Evolutionary conservation across 495 filamentous ascomycete genomes (phyloP), one percentile per base, ranked within the genome.

Genomic region (Talaromyces liani): DNA sequence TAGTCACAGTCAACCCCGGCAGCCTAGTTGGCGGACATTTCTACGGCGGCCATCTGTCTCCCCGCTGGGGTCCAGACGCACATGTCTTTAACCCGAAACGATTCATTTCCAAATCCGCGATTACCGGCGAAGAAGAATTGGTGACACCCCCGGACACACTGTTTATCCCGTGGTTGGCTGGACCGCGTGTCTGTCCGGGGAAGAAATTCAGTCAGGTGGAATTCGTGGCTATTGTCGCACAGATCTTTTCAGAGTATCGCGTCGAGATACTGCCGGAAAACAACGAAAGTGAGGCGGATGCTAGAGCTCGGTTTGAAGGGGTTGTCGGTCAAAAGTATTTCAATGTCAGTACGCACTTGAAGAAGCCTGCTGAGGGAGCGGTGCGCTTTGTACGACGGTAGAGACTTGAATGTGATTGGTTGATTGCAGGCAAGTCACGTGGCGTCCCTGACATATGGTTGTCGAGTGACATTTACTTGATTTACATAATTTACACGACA

Each of bases 141-240:
- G 33, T 36, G 33, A 36, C 10, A 36, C 33, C 33, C 33, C 9
- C 8, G 1, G 33, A 36, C 18, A 88, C 88, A 2, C 79, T 84
- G 4, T 92, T 81, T 66, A 75, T 91, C 20, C 88, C 91, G 0
- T 93, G 92, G 72, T 86, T 83, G 58, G 88, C 91, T 34, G 90
- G 91, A 2, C 76, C 81, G 36, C 81, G 91, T 9, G 84, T 85
- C 6, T 93, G 91, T 68, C 72, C 91, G 27, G 90, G 90, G 12
- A 79, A 85, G 29, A 83, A 87, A 39, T 89, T 93, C 61, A 87
- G 88, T 1, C 86, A 91, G 69, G 88, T 91, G 20, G 88, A 93
- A 72, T 75, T 92, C 65, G 77, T 87, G n/a, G 85, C 84, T 0
- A 85, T 82, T 20, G 68, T 93, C 22, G 82, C 87, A 1, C 80